phyloP scores from a whole-genome alignment of 495 filamentous ascomycete species.

The Neurospora africana region DNA sequence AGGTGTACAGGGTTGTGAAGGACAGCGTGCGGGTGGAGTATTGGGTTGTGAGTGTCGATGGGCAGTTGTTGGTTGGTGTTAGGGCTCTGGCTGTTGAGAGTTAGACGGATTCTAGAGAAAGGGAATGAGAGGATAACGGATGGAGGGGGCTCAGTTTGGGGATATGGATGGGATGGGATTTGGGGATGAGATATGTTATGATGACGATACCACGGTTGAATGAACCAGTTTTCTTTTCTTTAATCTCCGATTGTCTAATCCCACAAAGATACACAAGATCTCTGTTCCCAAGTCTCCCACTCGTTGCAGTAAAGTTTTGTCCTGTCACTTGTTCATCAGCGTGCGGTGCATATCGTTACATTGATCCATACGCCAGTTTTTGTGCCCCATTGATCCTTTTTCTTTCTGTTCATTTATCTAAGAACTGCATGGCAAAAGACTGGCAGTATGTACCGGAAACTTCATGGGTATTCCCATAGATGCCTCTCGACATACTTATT shows the following conservation, averaged over 20 bases:
- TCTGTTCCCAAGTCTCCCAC: background rate
- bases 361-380: background rate
- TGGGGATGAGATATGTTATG: background rate
- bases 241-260: background rate
- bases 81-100: slow-evolving; percentile 70
- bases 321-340: background rate
- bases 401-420: background rate
- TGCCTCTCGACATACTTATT: background rate
- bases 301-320: background rate
- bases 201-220: background rate
- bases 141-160: background rate
- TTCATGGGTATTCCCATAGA: background rate
- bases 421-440: background rate
- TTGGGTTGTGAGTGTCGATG: slow-evolving; percentile 54
- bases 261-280: background rate
- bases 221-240: background rate
- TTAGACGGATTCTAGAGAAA: slow-evolving; percentile 16
- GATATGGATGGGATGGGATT: background rate
- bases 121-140: background rate
- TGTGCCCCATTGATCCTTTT: background rate
- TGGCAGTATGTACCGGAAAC: background rate
- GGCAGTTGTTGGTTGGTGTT: slow-evolving; percentile 55
- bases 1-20: slow-evolving; percentile 58
- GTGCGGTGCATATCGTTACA: background rate
- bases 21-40: slow-evolving; percentile 61